Percentiles rank a stretch among this genome's conserved stretches.
These are phyloP conservation scores for Globisporangium paroecandrum DNA, from an alignment of 352 stramenopile genomes.

Conservation along the genomic window DNA sequence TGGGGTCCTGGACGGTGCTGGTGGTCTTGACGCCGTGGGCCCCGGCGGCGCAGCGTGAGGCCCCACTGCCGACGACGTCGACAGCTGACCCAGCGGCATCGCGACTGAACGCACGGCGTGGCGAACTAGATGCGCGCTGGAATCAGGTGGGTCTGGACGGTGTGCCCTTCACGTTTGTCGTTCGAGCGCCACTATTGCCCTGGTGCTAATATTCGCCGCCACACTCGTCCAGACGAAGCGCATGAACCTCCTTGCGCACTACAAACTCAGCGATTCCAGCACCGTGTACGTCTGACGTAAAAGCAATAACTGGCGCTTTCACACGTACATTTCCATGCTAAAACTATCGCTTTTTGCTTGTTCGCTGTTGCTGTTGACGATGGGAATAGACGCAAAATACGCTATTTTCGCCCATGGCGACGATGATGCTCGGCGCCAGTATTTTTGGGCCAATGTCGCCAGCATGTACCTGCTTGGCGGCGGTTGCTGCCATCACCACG, in stretches of 20 bases:
- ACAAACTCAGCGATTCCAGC: background rate
- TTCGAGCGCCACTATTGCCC: background rate
- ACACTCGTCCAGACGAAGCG: background rate
- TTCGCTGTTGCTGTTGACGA: background rate
- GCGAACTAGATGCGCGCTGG: background rate
- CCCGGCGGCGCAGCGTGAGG: background rate
- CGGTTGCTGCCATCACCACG: background rate
- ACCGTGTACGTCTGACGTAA: background rate
- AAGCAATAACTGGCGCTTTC: background rate
- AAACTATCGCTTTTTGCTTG: background rate
- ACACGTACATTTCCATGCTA: background rate
- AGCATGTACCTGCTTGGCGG: no score
- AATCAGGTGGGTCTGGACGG: background rate
- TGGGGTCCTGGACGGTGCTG: background rate
- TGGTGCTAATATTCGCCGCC: background rate
- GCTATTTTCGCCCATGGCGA: no score
- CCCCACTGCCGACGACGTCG: background rate
- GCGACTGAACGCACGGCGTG: background rate
- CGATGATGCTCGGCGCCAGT: no score
- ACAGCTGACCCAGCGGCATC: background rate
- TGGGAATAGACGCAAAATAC: background rate
- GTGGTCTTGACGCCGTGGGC: background rate
- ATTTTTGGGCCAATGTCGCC: no score
- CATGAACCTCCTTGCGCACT: conserved; percentile 1
- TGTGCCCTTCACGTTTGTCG: background rate